phyloP scores from a whole-genome alignment of 2,329 filamentous ascomycete species.

The Capronia americana region DNA sequence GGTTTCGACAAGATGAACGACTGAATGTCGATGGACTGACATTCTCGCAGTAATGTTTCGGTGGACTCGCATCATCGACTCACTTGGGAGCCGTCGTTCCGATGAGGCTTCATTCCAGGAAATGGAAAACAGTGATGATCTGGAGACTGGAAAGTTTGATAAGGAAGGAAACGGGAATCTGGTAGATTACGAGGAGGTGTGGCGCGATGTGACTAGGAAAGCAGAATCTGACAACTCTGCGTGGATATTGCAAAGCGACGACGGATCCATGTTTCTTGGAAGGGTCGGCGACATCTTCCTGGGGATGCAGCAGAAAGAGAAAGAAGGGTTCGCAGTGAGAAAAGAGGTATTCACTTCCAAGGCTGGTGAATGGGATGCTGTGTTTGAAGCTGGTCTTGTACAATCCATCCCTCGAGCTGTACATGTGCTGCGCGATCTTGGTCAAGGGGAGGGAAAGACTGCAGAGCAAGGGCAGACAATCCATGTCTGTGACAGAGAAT shows the following conservation, averaged over 20 bases:
- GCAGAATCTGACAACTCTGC: neutral
- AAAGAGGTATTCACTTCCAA: constrained; percentile 2
- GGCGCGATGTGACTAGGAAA: constrained; percentile 8
- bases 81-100: constrained; percentile 8
- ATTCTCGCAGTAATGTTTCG: constrained; percentile 8
- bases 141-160: constrained; percentile 6
- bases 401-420: constrained; percentile 6
- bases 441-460: neutral
- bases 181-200: constrained; percentile 14
- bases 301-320: constrained; percentile 4
- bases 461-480: constrained; percentile 7
- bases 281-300: constrained; percentile 11
- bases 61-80: constrained; percentile 19
- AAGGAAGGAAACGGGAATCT: constrained; percentile 7
- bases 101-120: constrained; percentile 6
- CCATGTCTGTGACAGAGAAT: too few species aligned
- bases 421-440: constrained; percentile 5
- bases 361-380: neutral
- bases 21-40: constrained; percentile 1
- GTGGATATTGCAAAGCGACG: constrained; percentile 15
- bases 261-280: constrained; percentile 9
- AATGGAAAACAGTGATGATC: constrained; percentile 8
- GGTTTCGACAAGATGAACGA: neutral
- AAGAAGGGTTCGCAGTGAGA: constrained; percentile 3
- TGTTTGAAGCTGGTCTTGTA: constrained; percentile 3